A percentile compares a stretch with the other conserved stretches of the same genome.
phyloP scores from a whole-genome alignment of 2,329 filamentous ascomycete species.

The Beauveria rudraprayagi region DNA sequence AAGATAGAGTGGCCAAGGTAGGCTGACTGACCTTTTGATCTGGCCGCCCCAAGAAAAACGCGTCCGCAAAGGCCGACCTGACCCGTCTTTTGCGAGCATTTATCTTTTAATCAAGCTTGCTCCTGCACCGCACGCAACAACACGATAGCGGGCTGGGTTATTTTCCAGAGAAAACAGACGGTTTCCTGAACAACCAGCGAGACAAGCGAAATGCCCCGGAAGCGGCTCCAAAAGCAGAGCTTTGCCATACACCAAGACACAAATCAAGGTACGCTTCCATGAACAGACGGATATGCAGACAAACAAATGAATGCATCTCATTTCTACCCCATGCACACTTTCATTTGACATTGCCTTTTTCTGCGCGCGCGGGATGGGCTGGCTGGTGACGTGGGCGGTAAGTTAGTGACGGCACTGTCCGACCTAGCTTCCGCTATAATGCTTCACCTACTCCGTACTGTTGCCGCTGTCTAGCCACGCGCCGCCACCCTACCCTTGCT shows the following conservation, averaged over 20 bases:
- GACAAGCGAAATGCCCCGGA: conserved; percentile 21
- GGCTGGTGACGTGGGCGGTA: neutral
- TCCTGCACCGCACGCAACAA: neutral
- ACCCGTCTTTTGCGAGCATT: neutral
- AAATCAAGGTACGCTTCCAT: conserved; percentile 13
- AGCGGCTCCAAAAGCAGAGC: conserved; percentile 25
- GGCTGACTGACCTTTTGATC: neutral
- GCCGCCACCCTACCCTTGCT: neutral
- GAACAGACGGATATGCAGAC: neutral
- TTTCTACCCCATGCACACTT: neutral
- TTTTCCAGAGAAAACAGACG: neutral
- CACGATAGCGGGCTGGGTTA: neutral
- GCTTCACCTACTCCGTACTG: neutral
- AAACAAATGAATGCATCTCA: neutral
- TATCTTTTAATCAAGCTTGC: neutral
- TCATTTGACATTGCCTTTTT: neutral
- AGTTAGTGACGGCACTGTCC: neutral
- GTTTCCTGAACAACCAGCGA: neutral
- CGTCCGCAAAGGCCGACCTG: neutral
- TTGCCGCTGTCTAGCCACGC: neutral
- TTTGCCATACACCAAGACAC: conserved; percentile 29
- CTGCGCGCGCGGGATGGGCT: neutral
- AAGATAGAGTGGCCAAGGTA: neutral
- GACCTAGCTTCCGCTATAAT: neutral
- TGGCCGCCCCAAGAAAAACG: neutral